Conservation (phyloP, 345 rosid species). For the Ceriops decandra region DNA sequence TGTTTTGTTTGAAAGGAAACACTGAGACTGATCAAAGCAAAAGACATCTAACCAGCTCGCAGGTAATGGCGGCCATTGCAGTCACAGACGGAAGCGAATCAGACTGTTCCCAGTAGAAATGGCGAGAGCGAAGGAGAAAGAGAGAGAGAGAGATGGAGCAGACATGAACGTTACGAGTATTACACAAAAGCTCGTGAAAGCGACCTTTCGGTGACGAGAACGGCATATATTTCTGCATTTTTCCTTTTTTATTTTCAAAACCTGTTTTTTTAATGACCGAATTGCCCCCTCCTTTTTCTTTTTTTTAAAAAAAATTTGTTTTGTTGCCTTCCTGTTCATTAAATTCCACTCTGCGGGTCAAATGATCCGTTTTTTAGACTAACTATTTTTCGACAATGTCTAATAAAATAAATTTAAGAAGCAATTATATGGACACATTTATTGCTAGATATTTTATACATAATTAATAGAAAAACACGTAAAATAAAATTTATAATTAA, state of each 20-base stretch:
- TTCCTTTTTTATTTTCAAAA: neutral
- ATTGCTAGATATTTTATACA: neutral
- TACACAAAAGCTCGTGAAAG: slow-evolving; percentile 27
- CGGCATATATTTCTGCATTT: slow-evolving; percentile 14
- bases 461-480: neutral
- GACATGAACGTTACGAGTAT: neutral
- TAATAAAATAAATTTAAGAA: too few relatives aligned
- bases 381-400: too few relatives aligned
- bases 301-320: neutral
- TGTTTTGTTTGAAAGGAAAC: too few relatives aligned
- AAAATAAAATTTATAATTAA: too few relatives aligned
- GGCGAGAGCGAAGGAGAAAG: neutral
- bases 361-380: too few relatives aligned
- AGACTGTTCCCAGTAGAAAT: too few relatives aligned
- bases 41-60: slow-evolving; percentile 26
- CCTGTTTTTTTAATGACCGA: slow-evolving; percentile 1
- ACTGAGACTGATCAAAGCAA: neutral
- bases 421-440: too few relatives aligned
- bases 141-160: slow-evolving; percentile 2
- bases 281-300: slow-evolving; percentile 11
- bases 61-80: slow-evolving; percentile 28
- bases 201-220: slow-evolving; percentile 22
- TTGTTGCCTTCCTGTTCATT: neutral
- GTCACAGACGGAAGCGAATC: neutral
- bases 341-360: too few relatives aligned